Percentiles rank a stretch among this genome's conserved stretches.
Conservation (phyloP, 257 asterid genomes). For the Cinchona pubescens region DNA sequence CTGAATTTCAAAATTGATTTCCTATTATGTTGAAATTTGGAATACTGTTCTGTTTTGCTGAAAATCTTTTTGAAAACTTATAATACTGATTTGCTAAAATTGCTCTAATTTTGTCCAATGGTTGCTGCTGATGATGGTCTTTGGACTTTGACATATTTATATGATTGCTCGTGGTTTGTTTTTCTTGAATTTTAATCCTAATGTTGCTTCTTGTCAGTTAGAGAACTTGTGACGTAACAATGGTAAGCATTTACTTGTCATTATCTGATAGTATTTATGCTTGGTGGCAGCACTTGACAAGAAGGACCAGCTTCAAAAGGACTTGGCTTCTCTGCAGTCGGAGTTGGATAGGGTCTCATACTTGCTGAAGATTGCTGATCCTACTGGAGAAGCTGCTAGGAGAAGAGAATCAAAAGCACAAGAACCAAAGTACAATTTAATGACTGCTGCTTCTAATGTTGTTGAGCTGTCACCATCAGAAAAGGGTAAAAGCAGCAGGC, state of each 20-base stretch:
- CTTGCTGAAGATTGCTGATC: constrained; percentile 94
- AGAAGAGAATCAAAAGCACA: constrained; percentile 50
- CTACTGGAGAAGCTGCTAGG: constrained; percentile 78
- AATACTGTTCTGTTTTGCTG: background rate
- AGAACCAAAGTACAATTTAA: constrained; percentile 29
- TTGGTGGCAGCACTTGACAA: constrained; percentile 58
- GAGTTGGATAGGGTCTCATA: constrained; percentile 80
- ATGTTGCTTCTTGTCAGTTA: too few species aligned
- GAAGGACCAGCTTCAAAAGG: constrained; percentile 57
- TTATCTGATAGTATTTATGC: too few species aligned
- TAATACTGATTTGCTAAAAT: background rate
- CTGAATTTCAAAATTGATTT: too few species aligned
- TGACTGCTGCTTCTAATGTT: constrained; percentile 28
- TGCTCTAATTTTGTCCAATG: too few species aligned
- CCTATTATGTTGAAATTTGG: background rate
- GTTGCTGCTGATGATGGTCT: too few species aligned
- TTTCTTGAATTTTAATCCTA: too few species aligned
- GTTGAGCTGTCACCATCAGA: constrained; percentile 22
- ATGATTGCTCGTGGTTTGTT: too few species aligned
- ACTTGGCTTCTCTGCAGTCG: constrained; percentile 58
- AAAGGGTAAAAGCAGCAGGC: constrained; percentile 24
- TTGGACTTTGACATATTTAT: too few species aligned
- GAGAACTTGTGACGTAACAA: too few species aligned
- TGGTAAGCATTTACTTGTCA: too few species aligned
- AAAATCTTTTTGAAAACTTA: background rate